A percentile compares a stretch with the other conserved stretches of the same genome.
phyloP scores from a whole-genome alignment of 2,329 filamentous ascomycete genomes.

The Curvularia sp. region DNA sequence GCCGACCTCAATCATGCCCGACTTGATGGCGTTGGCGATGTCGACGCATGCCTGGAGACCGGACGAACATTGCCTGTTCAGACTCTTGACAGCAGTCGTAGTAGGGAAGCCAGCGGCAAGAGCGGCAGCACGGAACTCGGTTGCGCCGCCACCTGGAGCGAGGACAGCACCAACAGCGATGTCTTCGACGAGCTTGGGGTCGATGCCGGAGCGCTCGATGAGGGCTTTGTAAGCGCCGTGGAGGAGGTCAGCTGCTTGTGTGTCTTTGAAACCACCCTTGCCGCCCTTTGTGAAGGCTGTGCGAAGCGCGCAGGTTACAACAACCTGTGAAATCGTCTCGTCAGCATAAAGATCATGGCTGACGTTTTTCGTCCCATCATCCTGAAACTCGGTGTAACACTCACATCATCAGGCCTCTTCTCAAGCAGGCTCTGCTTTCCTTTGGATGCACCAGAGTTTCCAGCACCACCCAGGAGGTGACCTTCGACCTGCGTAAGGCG shows the following conservation, averaged over 20 bases:
- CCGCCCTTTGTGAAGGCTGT: conserved; percentile 92
- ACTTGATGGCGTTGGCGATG: conserved; percentile 88
- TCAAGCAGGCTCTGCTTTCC: conserved; percentile 55
- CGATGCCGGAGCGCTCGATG: conserved; percentile 84
- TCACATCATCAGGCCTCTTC: conserved; percentile 65
- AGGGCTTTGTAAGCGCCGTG: conserved; percentile 82
- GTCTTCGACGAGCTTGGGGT: conserved; percentile 88
- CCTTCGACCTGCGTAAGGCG: conserved; percentile 66
- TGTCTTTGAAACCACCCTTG: conserved; percentile 96
- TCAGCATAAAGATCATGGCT: conserved; percentile 8
- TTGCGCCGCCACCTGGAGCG: conserved; percentile 90
- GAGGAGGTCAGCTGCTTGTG: conserved; percentile 82
- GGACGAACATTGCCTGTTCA: conserved; percentile 95
- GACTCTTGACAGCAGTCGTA: conserved; percentile 78
- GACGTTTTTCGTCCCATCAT: neutral
- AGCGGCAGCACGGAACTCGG: conserved; percentile 92
- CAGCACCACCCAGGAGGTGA: conserved; percentile 59
- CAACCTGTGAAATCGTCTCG: conserved; percentile 59
- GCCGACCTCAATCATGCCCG: conserved; percentile 94
- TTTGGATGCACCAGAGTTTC: conserved; percentile 27
- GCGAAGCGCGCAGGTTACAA: conserved; percentile 90
- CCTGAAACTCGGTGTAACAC: conserved; percentile 18
- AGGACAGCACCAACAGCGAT: conserved; percentile 91
- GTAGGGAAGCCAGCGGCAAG: conserved; percentile 91
- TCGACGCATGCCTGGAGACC: conserved; percentile 93